Base-by-base conservation (phyloP, 1,139 yeast species). In the Blastobotrys arbuscula region DNA sequence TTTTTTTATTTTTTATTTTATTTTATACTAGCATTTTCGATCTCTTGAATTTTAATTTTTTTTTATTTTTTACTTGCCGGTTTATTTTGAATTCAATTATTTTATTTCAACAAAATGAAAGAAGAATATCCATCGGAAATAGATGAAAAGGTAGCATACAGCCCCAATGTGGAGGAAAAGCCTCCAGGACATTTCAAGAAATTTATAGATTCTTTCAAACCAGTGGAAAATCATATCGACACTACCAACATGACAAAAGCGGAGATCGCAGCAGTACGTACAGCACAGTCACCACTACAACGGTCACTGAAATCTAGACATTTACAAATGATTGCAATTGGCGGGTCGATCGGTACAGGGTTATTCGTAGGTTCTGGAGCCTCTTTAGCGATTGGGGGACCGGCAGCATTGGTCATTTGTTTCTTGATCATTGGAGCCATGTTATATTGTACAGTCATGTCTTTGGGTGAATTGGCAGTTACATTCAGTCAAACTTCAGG, bases 381-480 rank as follows among this genome's bases (percentile, higher is more conserved):
- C 3, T 9, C 7, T 6, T 4, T 28, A 9, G 31, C 31, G 13
- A n/a, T 75, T 30, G 95, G 95, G 49, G 96, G 96, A 28, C 95
- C 95, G 2, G 92, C 85, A 3, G 84, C 86, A 48, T 65, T 86
- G 43, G 86, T 89, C 49, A 89, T 89, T 50, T 85, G 82, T 62
- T 77, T 78, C 45, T 67, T 82, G 42, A 75, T 84, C 54, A 85
- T 89, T 42, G 72, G 84, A 5, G 74, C 84, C 77, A 78, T 87
- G 57, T 66, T 88, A 58, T 84, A 80, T 68, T 77, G 80, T 59
- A 83, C 86, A 42, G 82, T 86, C 59, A 90, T 85, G 62, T 81
- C 94, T n/a, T 78, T 88, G 50, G 94, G 95, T 55, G 96, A 88
- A 66, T 65, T 87, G 64, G 88, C 94, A 42, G 85, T 84, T 35